Percentiles rank a stretch among this genome's conserved stretches.
Evolutionary conservation across 768 basidiomycete genomes (phyloP).

Genomic region (Lentinus brumalis): DNA sequence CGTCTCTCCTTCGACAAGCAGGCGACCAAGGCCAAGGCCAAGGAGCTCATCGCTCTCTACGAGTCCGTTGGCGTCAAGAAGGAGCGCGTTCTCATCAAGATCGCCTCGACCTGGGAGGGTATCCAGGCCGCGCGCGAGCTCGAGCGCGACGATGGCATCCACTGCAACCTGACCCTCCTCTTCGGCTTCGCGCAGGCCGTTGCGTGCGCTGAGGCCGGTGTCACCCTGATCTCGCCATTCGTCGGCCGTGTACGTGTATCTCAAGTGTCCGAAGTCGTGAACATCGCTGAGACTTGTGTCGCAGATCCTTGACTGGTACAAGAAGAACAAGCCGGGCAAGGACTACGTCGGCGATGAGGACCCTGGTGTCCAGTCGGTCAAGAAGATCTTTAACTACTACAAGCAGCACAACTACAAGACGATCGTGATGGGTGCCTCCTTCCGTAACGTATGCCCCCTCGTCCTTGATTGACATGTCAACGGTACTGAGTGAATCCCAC

Average conservation of each 20-base stretch:
- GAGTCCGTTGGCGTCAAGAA: slow-evolving; percentile 90
- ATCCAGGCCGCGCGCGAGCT: slow-evolving; percentile 98
- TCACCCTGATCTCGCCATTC: slow-evolving; percentile 98
- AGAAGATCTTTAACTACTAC: slow-evolving; percentile 99
- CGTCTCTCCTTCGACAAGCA: slow-evolving; percentile 96
- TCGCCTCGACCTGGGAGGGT: slow-evolving; percentile 99
- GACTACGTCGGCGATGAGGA: slow-evolving; percentile 89
- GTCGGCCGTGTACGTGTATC: slow-evolving; percentile 83
- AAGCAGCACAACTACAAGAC: slow-evolving; percentile 98
- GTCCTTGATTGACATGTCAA: neutral
- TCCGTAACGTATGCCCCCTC: slow-evolving; percentile 82
- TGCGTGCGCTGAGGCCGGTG: slow-evolving; percentile 97
- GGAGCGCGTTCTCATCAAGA: slow-evolving; percentile 98
- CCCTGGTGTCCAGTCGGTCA: slow-evolving; percentile 94
- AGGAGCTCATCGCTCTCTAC: slow-evolving; percentile 91
- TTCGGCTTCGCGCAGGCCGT: slow-evolving; percentile 99
- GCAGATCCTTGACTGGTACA: slow-evolving; percentile 99
- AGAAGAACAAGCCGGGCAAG: slow-evolving; percentile 81
- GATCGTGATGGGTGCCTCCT: slow-evolving; percentile 99
- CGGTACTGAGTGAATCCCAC: slow-evolving; percentile 11
- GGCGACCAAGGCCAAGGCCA: slow-evolving; percentile 88
- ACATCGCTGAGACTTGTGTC: slow-evolving; percentile 6
- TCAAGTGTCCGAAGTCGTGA: slow-evolving; percentile 14
- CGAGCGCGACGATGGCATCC: slow-evolving; percentile 89
- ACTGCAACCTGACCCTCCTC: slow-evolving; percentile 98